A percentile compares a stretch with the other conserved stretches of the same genome.
Evolutionary conservation across 257 asterid genomes (phyloP).

Genomic region (Salvia rosmarinus): DNA sequence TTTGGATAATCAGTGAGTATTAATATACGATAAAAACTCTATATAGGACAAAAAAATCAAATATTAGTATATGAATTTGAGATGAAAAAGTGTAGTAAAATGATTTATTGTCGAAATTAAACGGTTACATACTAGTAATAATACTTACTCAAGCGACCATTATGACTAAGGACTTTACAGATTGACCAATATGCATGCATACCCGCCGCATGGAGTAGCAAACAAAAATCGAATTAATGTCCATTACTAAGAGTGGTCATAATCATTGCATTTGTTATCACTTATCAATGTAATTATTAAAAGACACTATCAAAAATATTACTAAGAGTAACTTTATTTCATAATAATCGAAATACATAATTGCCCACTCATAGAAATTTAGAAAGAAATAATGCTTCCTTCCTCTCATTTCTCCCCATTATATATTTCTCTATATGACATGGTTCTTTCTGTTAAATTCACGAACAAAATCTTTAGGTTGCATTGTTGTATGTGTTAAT

Average conservation of each 20-base stretch:
- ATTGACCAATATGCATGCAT: neutral
- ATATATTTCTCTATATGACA: too few species aligned
- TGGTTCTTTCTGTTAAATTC: neutral
- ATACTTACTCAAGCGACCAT: too few species aligned
- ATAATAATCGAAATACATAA: neutral
- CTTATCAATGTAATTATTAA: neutral
- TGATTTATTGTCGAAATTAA: too few species aligned
- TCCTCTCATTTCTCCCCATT: too few species aligned
- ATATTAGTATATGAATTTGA: too few species aligned
- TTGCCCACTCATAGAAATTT: neutral
- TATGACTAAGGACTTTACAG: neutral
- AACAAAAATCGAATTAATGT: neutral
- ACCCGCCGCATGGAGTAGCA: neutral
- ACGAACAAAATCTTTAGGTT: neutral
- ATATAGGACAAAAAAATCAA: too few species aligned
- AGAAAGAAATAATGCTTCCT: neutral
- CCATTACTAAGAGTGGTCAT: neutral
- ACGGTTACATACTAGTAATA: too few species aligned
- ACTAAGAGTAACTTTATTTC: neutral
- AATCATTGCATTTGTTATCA: neutral
- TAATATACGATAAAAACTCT: too few species aligned
- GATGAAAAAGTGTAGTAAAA: too few species aligned
- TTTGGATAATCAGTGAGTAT: too few species aligned
- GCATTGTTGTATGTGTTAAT: too few species aligned
- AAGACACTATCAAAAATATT: too few species aligned